These are phyloP conservation scores for Psidium friedrichsthalianum DNA, from an alignment of 345 rosid species.

Conservation along the genomic window DNA sequence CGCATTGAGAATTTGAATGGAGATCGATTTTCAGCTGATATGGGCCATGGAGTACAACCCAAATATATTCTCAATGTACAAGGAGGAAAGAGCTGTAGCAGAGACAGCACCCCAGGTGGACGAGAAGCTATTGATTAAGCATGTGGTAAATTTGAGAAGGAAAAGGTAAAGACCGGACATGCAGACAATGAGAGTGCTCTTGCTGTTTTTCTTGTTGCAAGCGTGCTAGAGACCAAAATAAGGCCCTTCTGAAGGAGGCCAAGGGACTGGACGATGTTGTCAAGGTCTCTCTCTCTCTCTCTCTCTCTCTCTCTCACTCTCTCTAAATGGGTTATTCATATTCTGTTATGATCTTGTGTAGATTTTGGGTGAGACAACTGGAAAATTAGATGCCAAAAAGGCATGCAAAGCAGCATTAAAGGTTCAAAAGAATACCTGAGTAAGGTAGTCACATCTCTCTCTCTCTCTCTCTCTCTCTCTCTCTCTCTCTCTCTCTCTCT, in stretches of 20 bases:
- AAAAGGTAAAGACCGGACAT: conserved; percentile 38
- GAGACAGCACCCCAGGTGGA: conserved; percentile 16
- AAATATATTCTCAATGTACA: conserved; percentile 47
- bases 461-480: neutral
- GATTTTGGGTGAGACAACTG: conserved; percentile 71
- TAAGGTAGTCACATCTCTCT: conserved; percentile 31
- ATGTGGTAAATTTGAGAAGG: conserved; percentile 81
- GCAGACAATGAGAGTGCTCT: conserved; percentile 42
- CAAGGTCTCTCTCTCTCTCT: conserved; percentile 29
- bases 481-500: neutral
- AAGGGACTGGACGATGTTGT: conserved; percentile 87
- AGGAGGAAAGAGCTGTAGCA: conserved; percentile 18
- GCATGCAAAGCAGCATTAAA: conserved; percentile 74
- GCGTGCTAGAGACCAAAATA: conserved; percentile 83
- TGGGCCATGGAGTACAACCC: conserved; percentile 99
- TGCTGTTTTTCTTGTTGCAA: conserved; percentile 77
- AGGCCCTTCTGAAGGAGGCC: conserved; percentile 73
- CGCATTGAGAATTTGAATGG: neutral
- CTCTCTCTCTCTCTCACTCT: neutral
- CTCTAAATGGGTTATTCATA: neutral
- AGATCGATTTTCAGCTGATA: conserved; percentile 55
- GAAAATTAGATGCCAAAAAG: conserved; percentile 73
- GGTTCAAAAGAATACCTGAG: conserved; percentile 67
- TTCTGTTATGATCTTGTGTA: conserved; percentile 8
- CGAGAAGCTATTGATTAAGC: conserved; percentile 43